Conservation (phyloP, 352 stramenopile genomes). For the Phytophthora macrochlamydospora region DNA sequence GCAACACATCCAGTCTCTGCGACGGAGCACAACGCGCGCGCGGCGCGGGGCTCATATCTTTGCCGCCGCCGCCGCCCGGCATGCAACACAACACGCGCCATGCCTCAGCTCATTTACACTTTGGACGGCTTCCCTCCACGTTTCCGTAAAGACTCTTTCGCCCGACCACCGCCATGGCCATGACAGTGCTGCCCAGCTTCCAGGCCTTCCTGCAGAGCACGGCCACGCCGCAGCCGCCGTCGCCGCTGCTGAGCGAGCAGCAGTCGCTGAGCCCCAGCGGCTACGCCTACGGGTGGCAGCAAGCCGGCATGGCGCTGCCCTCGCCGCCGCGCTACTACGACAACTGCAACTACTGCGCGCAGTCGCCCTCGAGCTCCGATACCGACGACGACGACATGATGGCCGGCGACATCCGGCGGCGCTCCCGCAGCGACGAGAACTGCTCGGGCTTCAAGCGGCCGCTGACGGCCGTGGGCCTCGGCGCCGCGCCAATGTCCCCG, state of each 20-base stretch:
- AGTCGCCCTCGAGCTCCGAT: conserved; percentile 29
- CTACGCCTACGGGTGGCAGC: conserved; percentile 28
- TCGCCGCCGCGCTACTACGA: conserved; percentile 13
- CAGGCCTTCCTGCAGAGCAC: conserved; percentile 59
- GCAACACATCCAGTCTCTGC: background rate
- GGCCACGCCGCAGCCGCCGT: conserved; percentile 29
- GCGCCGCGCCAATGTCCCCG: conserved; percentile 17
- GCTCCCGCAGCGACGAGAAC: conserved; percentile 11
- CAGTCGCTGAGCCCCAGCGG: conserved; percentile 9
- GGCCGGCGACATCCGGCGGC: conserved; percentile 6
- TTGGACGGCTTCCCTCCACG: conserved; percentile 22
- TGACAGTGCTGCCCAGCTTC: conserved; percentile 62
- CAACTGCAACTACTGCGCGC: conserved; percentile 20
- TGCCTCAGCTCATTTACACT: conserved; percentile 32
- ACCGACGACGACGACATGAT: conserved; percentile 35
- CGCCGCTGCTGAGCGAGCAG: conserved; percentile 18
- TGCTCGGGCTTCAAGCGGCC: conserved; percentile 29
- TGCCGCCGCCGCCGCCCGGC: conserved; percentile 22
- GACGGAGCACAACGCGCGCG: conserved; percentile 2
- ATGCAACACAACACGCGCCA: background rate
- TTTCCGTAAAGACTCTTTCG: background rate
- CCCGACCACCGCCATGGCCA: conserved; percentile 31
- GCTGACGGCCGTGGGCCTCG: conserved; percentile 26
- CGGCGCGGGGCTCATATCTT: conserved; percentile 46
- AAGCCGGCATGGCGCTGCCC: conserved; percentile 18